Percentiles rank a stretch among this genome's conserved stretches.
phyloP scores from a whole-genome alignment of 345 rosid species.

The Corymbia maculata region DNA sequence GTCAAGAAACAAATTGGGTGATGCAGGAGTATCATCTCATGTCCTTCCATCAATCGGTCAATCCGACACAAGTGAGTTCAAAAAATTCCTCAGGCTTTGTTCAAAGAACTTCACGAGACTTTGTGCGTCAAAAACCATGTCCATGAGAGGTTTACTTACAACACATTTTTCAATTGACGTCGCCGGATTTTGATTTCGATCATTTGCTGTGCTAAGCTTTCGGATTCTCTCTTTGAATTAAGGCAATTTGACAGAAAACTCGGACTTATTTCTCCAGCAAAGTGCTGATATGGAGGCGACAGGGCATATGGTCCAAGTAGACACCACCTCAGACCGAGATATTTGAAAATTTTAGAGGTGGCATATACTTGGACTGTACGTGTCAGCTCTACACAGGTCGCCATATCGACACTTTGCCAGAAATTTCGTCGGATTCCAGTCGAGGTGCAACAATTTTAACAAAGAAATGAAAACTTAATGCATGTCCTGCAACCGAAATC shows the following conservation, averaged over 20 bases:
- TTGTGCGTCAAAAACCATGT: neutral
- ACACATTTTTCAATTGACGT: neutral
- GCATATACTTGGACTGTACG: neutral
- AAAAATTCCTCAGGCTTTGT: neutral
- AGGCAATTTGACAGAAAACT: neutral
- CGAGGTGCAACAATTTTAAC: neutral
- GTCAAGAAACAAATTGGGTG: slow-evolving; percentile 27
- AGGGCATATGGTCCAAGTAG: neutral
- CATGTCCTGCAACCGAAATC: neutral
- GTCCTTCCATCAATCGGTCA: too few relatives aligned
- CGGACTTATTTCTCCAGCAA: neutral
- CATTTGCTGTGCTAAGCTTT: neutral
- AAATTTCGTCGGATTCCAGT: neutral
- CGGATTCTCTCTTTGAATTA: neutral
- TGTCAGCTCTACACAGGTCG: neutral
- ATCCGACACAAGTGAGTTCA: neutral
- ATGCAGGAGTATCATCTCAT: slow-evolving; percentile 32
- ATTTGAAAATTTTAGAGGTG: neutral
- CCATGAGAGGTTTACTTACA: neutral
- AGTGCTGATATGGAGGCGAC: neutral
- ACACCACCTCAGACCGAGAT: neutral
- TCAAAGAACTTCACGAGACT: neutral
- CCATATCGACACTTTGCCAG: neutral
- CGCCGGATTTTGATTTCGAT: neutral
- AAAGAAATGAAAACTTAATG: neutral